phyloP scores from a whole-genome alignment of 1,139 yeast genomes.

The Scheffersomyces lignicola region DNA sequence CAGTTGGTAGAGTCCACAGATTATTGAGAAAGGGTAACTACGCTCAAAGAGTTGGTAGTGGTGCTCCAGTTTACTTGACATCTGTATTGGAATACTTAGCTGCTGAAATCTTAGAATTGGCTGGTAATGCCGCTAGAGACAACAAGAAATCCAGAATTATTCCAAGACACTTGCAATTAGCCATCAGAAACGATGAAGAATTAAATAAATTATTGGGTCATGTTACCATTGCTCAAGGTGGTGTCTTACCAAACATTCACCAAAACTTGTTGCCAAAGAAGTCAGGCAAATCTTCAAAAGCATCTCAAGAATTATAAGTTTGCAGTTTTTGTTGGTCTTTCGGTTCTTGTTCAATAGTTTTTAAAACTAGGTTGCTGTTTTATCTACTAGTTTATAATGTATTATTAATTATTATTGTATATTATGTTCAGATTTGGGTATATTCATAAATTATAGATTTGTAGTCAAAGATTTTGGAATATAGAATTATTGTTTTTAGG shows the following conservation, averaged over 20 bases:
- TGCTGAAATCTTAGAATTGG: slow-evolving; percentile 96
- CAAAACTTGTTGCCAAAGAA: slow-evolving; percentile 94
- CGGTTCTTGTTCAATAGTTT: neutral
- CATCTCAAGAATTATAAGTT: slow-evolving; percentile 79
- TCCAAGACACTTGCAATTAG: slow-evolving; percentile 97
- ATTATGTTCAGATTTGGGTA: neutral
- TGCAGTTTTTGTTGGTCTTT: neutral
- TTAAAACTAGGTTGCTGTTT: slow-evolving; percentile 5
- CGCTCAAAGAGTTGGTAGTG: slow-evolving; percentile 99
- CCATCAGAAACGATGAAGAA: slow-evolving; percentile 98
- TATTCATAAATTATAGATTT: neutral
- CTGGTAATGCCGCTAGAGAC: slow-evolving; percentile 99
- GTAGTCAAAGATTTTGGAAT: too few relatives aligned
- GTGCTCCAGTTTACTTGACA: slow-evolving; percentile 94
- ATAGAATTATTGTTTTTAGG: too few relatives aligned
- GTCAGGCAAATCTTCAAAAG: slow-evolving; percentile 69
- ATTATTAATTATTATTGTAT: neutral
- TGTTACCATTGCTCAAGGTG: slow-evolving; percentile 90
- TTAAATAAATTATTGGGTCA: slow-evolving; percentile 72
- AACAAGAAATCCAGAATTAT: slow-evolving; percentile 97
- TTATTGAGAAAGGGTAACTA: slow-evolving; percentile 96
- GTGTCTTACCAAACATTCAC: slow-evolving; percentile 96
- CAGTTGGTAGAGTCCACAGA: slow-evolving; percentile 99
- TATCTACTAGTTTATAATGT: slow-evolving; percentile 9
- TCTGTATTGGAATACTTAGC: slow-evolving; percentile 96